Base-by-base conservation (phyloP, 2,329 filamentous ascomycete species). In the Ophiosphaerella narmari region DNA sequence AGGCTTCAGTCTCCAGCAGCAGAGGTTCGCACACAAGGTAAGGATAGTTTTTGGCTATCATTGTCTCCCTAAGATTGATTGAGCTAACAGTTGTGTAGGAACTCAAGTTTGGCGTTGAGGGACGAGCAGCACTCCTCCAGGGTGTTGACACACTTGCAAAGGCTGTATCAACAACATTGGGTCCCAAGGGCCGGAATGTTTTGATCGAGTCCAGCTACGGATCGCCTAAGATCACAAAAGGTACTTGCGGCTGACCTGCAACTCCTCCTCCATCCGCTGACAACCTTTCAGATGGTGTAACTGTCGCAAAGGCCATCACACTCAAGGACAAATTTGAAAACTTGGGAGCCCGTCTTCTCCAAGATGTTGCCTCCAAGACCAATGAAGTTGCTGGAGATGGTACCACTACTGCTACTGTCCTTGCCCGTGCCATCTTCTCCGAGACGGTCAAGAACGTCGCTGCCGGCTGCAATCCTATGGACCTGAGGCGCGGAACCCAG, bases 371-470 rank as follows among this genome's bases (percentile, higher is more conserved):
- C 70, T 94, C 90, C 73, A 99, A 99, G 87, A 99, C 94, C 74
- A 99, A 99, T 83, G 94, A 99, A 81, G 87, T 91, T 66, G 94
- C 94, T 64, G 94, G 94, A 88, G 94, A 99, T 77, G 94, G 94
- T 79, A 99, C 94, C 68, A 99, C 94, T 62, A 96, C 92, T 62
- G 94, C 94, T 61, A 99, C 94, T 59, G 94, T 97, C 64, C 90
- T 99, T 64, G 94, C 91, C 67, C 90, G 91, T 67, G 90, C 92
- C 75, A 99, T 99, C 80, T 99, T 99, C 86, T 96, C 94, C 77
- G 94, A 99, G 85, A 97, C 93, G 47, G 94, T 97, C 75, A 99
- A 99, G 88, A 99, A 99, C 77, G 94, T 99, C 61, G 94, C 94
- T 62, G 94, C 94, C 59, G 94, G 94, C 73, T 99, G 94, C 88